phyloP scores from a whole-genome alignment of 495 filamentous ascomycete species.

The Penicillium dipodomyicola region DNA sequence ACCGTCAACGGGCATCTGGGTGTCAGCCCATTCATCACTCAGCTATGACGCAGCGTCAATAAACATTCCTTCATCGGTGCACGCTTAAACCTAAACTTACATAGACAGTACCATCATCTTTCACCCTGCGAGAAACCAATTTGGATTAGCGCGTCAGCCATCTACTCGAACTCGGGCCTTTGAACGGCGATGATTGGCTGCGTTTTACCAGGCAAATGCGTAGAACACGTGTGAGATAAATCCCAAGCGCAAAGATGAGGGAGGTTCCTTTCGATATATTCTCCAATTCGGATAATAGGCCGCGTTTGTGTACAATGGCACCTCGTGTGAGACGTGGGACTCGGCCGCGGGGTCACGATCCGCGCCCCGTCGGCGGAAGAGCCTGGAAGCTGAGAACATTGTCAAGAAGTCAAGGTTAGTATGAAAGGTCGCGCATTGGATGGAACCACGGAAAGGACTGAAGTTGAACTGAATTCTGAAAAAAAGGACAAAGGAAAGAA shows the following conservation, averaged over 20 bases:
- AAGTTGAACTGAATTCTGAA: constrained; percentile 6
- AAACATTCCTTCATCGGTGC: constrained; percentile 5
- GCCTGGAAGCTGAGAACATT: constrained; percentile 26
- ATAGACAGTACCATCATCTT: constrained; percentile 76
- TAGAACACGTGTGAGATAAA: constrained; percentile 81
- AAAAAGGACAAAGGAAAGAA: constrained; percentile 2
- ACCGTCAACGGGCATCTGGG: constrained; percentile 75
- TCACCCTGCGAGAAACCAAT: constrained; percentile 54
- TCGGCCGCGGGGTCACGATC: constrained; percentile 27
- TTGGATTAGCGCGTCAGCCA: constrained; percentile 31
- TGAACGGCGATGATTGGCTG: constrained; percentile 19
- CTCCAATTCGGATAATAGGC: constrained; percentile 91
- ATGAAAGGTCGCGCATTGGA: not conserved
- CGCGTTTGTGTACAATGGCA: constrained; percentile 59
- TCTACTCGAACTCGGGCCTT: constrained; percentile 15
- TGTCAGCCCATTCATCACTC: constrained; percentile 84
- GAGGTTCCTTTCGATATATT: constrained; percentile 73
- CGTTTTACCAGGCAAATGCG: constrained; percentile 69
- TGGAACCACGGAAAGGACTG: not conserved
- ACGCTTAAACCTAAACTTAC: constrained; percentile 43
- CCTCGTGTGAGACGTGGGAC: constrained; percentile 33
- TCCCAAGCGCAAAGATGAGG: constrained; percentile 69
- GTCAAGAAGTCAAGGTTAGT: not conserved
- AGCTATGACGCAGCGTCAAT: constrained; percentile 53
- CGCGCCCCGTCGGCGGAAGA: constrained; percentile 23